Evolutionary conservation across 2,329 filamentous ascomycete species (phyloP), one percentile per base, ranked within the genome.

Genomic region (Achaetomium macrosporum): DNA sequence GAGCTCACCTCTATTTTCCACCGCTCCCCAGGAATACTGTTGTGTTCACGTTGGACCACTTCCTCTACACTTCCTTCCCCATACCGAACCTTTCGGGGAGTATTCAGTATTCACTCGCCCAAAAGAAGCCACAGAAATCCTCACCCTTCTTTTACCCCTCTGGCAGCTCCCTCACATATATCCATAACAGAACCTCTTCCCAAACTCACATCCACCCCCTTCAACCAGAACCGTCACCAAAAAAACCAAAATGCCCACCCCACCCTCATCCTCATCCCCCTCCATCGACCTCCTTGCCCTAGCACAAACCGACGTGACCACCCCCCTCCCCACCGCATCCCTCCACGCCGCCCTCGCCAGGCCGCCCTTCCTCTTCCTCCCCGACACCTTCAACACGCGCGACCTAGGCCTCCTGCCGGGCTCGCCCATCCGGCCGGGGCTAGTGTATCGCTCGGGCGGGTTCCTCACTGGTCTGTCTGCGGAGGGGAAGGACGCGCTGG

Each of bases 381-480:
- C 68, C 25, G 72, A 74, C 35, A 73, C 76, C 29, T 73, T 79
- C 68, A 80, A 79, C 66, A 66, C 74, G 47, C 76, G 77, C 46
- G 77, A 81, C 60, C 61, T 78, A 12, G 77, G 76, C 48, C 66
- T 71, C 29, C 63, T 78, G 1, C 70, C 70, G 4, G 41, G 31
- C 13, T 59, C 31, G 9, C 40, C 64, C 6, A 59, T 81, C 52
- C 69, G 71, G 1, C 59, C 69, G 1, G 69, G 71, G 25, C 71
- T 70, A 49, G 67, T 69, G 57, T 79, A 71, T 65, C 76, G 76
- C 56, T 74, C 71, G 54, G 77, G 75, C 39, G 70, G 71, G 15
- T 59, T 56, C 37, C 69, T 79, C 12, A 62, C 64, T 44, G 58
- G 57, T 5, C 12, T 42, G 11, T 44, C 73, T 12, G 66, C 66